A percentile compares a stretch with the other conserved stretches of the same genome.
Evolutionary conservation across 2,329 filamentous ascomycete species (phyloP).

Genomic region (Aspergillus intermedius): DNA sequence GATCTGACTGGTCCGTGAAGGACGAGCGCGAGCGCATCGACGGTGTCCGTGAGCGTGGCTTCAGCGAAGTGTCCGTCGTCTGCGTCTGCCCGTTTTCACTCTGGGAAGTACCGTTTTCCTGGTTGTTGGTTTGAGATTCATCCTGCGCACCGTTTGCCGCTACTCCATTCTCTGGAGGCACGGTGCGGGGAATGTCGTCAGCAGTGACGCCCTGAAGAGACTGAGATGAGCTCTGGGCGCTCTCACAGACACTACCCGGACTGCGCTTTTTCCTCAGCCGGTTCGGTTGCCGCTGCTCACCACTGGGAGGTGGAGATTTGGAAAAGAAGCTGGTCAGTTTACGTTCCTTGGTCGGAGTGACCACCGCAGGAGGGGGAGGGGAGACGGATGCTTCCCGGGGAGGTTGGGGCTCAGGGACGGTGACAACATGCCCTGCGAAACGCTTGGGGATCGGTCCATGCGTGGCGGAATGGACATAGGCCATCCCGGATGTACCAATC

Average conservation of each 20-base stretch:
- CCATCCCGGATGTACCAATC: conserved; percentile 9
- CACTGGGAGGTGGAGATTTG: conserved; percentile 57
- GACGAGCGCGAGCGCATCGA: conserved; percentile 67
- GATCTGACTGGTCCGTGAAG: conserved; percentile 73
- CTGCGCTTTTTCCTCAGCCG: conserved; percentile 85
- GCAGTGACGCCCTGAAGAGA: conserved; percentile 54
- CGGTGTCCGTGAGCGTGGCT: conserved; percentile 66
- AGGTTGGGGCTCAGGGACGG: conserved; percentile 10
- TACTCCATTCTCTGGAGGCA: not conserved
- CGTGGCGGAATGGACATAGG: conserved; percentile 27
- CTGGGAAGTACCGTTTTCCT: conserved; percentile 3
- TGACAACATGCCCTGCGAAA: conserved; percentile 10
- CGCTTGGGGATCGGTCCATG: conserved; percentile 26
- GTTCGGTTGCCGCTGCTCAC: conserved; percentile 65
- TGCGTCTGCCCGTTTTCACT: conserved; percentile 27
- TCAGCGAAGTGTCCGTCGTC: conserved; percentile 48
- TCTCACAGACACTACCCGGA: conserved; percentile 70
- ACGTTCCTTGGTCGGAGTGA: conserved; percentile 59
- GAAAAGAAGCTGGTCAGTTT: conserved; percentile 63
- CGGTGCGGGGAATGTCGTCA: conserved; percentile 13
- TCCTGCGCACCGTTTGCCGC: conserved; percentile 9
- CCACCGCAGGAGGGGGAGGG: conserved; percentile 33
- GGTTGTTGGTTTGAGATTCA: conserved; percentile 21
- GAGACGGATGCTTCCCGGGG: conserved; percentile 37
- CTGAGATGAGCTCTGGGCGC: conserved; percentile 81